Percentiles rank a stretch among this genome's conserved stretches.
phyloP scores from a whole-genome alignment of 805 yeast genomes.

The Sungouiella thailandica region DNA sequence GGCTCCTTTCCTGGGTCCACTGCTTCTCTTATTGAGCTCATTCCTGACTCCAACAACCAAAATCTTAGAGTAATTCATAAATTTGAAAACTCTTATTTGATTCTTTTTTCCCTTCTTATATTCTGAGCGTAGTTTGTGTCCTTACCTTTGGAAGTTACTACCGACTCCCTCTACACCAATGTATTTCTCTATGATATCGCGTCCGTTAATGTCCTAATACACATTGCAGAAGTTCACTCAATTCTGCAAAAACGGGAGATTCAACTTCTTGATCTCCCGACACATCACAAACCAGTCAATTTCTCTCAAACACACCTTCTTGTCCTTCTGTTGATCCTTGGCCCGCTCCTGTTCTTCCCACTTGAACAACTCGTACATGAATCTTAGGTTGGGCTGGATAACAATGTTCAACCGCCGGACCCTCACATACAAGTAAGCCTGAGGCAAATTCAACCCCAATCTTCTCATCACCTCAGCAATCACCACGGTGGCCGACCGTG shows the following conservation, averaged over 20 bases:
- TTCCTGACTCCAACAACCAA: too few relatives aligned
- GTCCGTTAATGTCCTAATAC: neutral
- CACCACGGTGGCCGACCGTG: slow-evolving; percentile 91
- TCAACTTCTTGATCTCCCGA: slow-evolving; percentile 74
- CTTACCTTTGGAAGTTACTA: too few relatives aligned
- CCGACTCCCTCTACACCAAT: too few relatives aligned
- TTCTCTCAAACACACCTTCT: slow-evolving; percentile 46
- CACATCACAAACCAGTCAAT: slow-evolving; percentile 89
- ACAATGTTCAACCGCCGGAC: slow-evolving; percentile 86
- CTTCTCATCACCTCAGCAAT: slow-evolving; percentile 92
- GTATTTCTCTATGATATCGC: too few relatives aligned
- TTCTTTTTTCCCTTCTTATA: too few relatives aligned
- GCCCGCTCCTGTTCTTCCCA: slow-evolving; percentile 30
- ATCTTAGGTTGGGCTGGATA: slow-evolving; percentile 87
- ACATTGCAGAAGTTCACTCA: neutral
- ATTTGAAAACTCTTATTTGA: too few relatives aligned
- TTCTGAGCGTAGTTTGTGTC: too few relatives aligned
- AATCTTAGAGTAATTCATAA: too few relatives aligned
- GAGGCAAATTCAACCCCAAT: slow-evolving; percentile 57
- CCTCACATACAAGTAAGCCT: slow-evolving; percentile 84
- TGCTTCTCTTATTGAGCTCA: too few relatives aligned
- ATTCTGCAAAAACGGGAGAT: slow-evolving; percentile 40
- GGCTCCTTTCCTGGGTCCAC: too few relatives aligned
- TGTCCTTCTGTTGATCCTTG: slow-evolving; percentile 2
- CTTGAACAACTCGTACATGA: slow-evolving; percentile 75